Conservation (phyloP, 1,284 basidiomycete genomes). For the Sutorius eximius region DNA sequence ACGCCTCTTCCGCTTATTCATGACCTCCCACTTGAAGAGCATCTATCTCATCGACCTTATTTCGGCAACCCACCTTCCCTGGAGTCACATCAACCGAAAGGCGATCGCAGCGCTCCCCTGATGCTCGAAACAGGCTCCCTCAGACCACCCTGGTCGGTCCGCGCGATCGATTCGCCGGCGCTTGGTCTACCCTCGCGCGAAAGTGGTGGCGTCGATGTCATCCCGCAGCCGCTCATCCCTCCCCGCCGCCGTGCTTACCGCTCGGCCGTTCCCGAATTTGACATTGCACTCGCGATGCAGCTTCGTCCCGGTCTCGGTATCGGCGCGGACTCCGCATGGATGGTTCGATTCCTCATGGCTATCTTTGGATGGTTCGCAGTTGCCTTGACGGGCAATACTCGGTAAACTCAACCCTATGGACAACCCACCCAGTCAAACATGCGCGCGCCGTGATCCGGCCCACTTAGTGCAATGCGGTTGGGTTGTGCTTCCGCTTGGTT, state of each 20-base stretch:
- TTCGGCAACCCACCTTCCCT: slow-evolving; percentile 13
- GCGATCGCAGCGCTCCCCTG: slow-evolving; percentile 23
- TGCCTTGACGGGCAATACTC: slow-evolving; percentile 26
- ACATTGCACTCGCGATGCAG: slow-evolving; percentile 75
- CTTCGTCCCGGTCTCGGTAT: slow-evolving; percentile 63
- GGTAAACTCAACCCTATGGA: slow-evolving; percentile 11
- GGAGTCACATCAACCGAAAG: slow-evolving; percentile 1
- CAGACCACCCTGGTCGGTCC: slow-evolving; percentile 43
- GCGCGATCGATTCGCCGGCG: slow-evolving; percentile 36
- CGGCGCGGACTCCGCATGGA: slow-evolving; percentile 73
- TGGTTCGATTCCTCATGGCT: slow-evolving; percentile 74
- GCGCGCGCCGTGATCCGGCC: not conserved
- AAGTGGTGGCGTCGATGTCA: not conserved
- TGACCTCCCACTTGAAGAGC: slow-evolving; percentile 20
- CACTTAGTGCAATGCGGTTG: not conserved
- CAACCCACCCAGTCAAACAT: not conserved
- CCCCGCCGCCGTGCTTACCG: slow-evolving; percentile 35
- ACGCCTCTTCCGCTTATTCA: slow-evolving; percentile 24
- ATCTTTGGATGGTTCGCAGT: slow-evolving; percentile 76
- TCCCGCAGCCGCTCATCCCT: slow-evolving; percentile 16
- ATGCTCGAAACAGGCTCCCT: slow-evolving; percentile 35
- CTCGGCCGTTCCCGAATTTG: slow-evolving; percentile 48
- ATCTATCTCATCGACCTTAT: slow-evolving; percentile 5
- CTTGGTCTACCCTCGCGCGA: slow-evolving; percentile 23
- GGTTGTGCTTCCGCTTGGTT: not conserved